Evolutionary conservation across 139 green algal genomes (phyloP), one percentile per base, ranked within the genome.

Genomic region (Chlorella ohadii): DNA sequence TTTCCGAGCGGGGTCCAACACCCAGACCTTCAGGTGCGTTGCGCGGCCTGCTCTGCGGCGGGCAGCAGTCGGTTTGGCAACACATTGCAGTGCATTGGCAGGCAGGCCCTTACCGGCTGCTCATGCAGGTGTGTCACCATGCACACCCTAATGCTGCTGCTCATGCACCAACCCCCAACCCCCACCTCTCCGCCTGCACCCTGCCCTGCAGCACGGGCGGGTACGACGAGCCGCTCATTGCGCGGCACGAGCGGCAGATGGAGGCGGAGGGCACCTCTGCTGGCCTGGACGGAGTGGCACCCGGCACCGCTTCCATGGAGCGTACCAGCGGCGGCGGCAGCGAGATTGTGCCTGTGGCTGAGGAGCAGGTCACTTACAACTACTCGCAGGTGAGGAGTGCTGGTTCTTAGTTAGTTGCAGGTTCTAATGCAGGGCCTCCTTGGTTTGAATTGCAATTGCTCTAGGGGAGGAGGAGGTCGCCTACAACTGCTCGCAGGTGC

Each of bases 1-100:
- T 3, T 90, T 99, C 79, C 89, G 96, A 6, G 97, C 92, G 31
- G 97, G 97, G 44, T 96, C 91, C 87, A 97, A 96, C 89, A 96
- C 94, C 23, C 93, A 93, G 77, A 93, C 89, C 41, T 90, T 97
- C 71, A 84, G 89, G 25, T 90, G 85, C 9, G 81, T 87, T 86
- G 44, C 84, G 87, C n/a, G 85, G 64, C 2, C 84, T 85, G n/a
- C n/a, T 44, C 71, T 51, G 22, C 76, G n/a, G 33, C 34, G 82
- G n/a, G n/a, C n/a, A n/a, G n/a, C n/a, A n/a, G n/a, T n/a, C n/a
- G n/a, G n/a, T n/a, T n/a, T n/a, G n/a, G n/a, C n/a, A n/a, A n/a
- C n/a, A n/a, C n/a, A n/a, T n/a, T n/a, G n/a, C n/a, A n/a, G n/a
- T n/a, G n/a, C n/a, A n/a, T n/a, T n/a, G n/a, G n/a, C n/a, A n/a